Conservation (phyloP, 2,329 filamentous ascomycete genomes). For the Periconia digitata region DNA sequence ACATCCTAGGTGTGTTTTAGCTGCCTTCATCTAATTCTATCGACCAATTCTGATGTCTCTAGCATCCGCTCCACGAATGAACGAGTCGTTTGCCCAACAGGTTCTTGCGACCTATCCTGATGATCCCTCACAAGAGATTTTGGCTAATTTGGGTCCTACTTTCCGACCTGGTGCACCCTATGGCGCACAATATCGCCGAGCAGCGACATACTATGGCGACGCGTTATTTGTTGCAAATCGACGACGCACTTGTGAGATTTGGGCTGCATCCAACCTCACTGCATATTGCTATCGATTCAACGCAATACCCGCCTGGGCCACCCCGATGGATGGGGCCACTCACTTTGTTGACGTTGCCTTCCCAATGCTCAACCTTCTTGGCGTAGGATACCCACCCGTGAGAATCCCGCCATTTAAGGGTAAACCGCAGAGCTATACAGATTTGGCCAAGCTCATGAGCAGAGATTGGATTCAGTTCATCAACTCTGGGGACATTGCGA, state of each 20-base stretch:
- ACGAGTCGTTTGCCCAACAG: constrained; percentile 24
- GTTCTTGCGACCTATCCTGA: constrained; percentile 34
- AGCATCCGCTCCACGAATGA: constrained; percentile 22
- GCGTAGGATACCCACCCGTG: constrained; percentile 41
- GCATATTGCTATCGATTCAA: constrained; percentile 67
- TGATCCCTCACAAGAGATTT: constrained; percentile 22
- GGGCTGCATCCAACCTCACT: constrained; percentile 50
- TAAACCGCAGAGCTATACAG: constrained; percentile 39
- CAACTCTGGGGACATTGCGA: too few species aligned
- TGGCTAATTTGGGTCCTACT: too few species aligned
- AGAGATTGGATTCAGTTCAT: constrained; percentile 51
- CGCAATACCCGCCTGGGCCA: constrained; percentile 51
- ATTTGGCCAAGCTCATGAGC: constrained; percentile 48
- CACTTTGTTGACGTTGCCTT: constrained; percentile 58
- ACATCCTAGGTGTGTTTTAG: too few species aligned
- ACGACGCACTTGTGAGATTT: constrained; percentile 55
- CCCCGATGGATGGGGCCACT: constrained; percentile 47
- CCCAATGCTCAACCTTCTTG: constrained; percentile 49
- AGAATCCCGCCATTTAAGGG: constrained; percentile 35
- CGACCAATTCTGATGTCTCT: constrained; percentile 15
- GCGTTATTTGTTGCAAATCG: constrained; percentile 58
- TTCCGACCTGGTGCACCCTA: constrained; percentile 22
- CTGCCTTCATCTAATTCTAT: constrained; percentile 40
- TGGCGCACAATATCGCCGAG: constrained; percentile 53
- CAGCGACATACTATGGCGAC: constrained; percentile 56